A percentile compares a stretch with the other conserved stretches of the same genome.
Evolutionary conservation across 305 asterid species (phyloP).

Genomic region (Fraxinus dipetala): DNA sequence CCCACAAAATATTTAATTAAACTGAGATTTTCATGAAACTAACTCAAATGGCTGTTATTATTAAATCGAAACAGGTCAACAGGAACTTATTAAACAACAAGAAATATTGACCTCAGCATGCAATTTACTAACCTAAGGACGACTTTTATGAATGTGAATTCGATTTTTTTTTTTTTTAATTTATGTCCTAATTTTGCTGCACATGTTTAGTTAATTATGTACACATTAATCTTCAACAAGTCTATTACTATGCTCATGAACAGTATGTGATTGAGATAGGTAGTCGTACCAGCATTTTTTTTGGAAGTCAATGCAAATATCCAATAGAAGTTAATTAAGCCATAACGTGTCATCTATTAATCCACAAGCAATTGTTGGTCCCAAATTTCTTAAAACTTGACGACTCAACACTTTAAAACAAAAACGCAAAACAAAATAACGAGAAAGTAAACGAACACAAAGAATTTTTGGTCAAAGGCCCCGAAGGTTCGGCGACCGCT

Average conservation of each 20-base stretch:
- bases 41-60: slow-evolving; percentile 26
- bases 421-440: too few species aligned
- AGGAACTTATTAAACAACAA: slow-evolving; percentile 29
- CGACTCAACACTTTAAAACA: too few species aligned
- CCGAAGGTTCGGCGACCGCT: too few species aligned
- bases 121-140: slow-evolving; percentile 15
- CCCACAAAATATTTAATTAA: neutral
- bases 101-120: slow-evolving; percentile 26
- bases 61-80: slow-evolving; percentile 34
- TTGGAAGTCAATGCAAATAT: slow-evolving; percentile 34
- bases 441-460: too few species aligned
- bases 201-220: slow-evolving; percentile 14
- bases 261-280: slow-evolving; percentile 21
- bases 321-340: neutral
- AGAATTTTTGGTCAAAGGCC: too few species aligned
- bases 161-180: slow-evolving; percentile 5
- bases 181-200: slow-evolving; percentile 17
- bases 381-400: too few species aligned
- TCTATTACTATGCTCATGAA: slow-evolving; percentile 21
- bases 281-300: slow-evolving; percentile 24
- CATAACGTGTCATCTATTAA: slow-evolving; percentile 13
- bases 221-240: slow-evolving; percentile 8
- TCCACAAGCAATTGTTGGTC: neutral
- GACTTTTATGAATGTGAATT: slow-evolving; percentile 26
- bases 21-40: slow-evolving; percentile 28